phyloP scores from a whole-genome alignment of 2,329 filamentous ascomycete species.

The Monosporascus sp. region DNA sequence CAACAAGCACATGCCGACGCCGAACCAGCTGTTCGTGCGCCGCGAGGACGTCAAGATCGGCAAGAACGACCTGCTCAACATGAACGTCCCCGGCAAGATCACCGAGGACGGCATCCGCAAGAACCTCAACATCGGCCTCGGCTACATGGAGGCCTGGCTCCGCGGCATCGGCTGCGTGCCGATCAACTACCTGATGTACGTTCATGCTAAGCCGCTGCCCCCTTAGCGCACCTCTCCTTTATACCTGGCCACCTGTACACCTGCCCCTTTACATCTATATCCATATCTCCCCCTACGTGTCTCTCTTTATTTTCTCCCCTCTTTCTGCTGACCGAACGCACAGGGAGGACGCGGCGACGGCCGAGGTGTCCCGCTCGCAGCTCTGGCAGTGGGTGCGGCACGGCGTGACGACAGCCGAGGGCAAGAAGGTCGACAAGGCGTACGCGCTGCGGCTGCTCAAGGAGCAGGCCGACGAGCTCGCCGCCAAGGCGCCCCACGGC shows the following conservation, averaged over 20 bases:
- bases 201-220: conserved; percentile 5
- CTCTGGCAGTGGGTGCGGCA: conserved; percentile 92
- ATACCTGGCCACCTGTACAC: no score
- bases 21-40: conserved; percentile 89
- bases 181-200: conserved; percentile 90
- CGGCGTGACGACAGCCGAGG: conserved; percentile 71
- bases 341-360: conserved; percentile 89
- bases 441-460: conserved; percentile 83
- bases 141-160: conserved; percentile 99
- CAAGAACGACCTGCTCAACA: conserved; percentile 90
- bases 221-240: neutral
- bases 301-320: no score
- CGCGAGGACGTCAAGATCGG: conserved; percentile 84
- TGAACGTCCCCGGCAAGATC: conserved; percentile 89
- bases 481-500: conserved; percentile 70
- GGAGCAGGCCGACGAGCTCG: conserved; percentile 75
- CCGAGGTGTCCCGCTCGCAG: conserved; percentile 90
- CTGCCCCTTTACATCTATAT: no score
- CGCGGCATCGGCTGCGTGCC: conserved; percentile 92
- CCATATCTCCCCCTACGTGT: no score
- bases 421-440: conserved; percentile 87
- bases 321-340: conserved; percentile 3
- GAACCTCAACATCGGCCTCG: conserved; percentile 93
- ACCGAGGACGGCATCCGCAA: conserved; percentile 95
- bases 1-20: conserved; percentile 97